phyloP scores from a whole-genome alignment of 805 yeast species.

The Phaffomyces thermotolerans region DNA sequence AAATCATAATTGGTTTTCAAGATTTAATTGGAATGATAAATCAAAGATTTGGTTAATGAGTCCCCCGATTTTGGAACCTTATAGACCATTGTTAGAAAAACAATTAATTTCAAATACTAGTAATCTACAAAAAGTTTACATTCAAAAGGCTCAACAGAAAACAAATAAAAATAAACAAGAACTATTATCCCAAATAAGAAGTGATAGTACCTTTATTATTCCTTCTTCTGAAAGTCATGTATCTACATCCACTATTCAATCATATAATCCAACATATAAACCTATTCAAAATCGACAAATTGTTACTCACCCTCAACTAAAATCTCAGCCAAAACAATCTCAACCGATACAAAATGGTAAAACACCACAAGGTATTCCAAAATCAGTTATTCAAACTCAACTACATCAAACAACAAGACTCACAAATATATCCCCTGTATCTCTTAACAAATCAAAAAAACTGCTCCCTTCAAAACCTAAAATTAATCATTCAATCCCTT shows the following conservation, averaged over 20 bases:
- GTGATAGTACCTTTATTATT: conserved; percentile 8
- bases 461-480: too few species aligned
- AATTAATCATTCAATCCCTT: too few species aligned
- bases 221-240: conserved; percentile 3
- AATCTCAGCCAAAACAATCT: not conserved
- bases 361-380: not conserved
- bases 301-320: not conserved
- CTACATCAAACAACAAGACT: too few species aligned
- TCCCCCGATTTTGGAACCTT: conserved; percentile 66
- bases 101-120: conserved; percentile 13
- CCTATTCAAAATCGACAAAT: not conserved
- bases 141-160: conserved; percentile 14
- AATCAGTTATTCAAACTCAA: too few species aligned
- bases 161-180: conserved; percentile 18
- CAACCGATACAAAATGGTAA: not conserved
- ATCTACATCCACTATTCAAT: not conserved
- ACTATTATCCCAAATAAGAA: conserved; percentile 20
- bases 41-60: conserved; percentile 59
- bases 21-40: conserved; percentile 59
- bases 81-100: conserved; percentile 36
- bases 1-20: conserved; percentile 63
- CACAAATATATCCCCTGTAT: not conserved
- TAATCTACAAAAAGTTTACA: conserved; percentile 13
- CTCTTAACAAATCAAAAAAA: not conserved
- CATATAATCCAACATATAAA: conserved; percentile 1